Percentiles rank a stretch among this genome's conserved stretches.
These are phyloP conservation scores for Colletotrichum lindemuthianum DNA, from an alignment of 2,329 filamentous ascomycete species.

Conservation along the genomic window DNA sequence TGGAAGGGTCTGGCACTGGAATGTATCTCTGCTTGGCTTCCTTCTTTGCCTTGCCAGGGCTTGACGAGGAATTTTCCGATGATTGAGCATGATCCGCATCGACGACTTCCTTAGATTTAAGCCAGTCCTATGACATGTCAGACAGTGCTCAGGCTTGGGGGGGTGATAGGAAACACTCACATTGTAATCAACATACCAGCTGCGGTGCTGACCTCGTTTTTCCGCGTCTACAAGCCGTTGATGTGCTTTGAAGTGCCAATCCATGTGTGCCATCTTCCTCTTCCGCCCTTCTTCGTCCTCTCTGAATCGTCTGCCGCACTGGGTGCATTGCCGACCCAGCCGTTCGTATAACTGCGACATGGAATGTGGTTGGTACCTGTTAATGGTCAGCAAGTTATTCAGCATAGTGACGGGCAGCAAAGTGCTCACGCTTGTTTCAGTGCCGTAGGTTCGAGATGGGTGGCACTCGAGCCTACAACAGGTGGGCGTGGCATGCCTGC, in stretches of 20 bases:
- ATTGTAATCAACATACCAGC: slow-evolving; percentile 93
- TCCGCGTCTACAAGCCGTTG: slow-evolving; percentile 87
- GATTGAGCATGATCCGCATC: slow-evolving; percentile 39
- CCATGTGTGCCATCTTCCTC: slow-evolving; percentile 91
- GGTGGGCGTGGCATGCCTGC: slow-evolving; percentile 40
- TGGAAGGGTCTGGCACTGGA: slow-evolving; percentile 81
- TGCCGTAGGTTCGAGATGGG: slow-evolving; percentile 72
- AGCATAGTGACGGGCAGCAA: slow-evolving; percentile 11
- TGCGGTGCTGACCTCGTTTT: slow-evolving; percentile 87
- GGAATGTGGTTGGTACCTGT: slow-evolving; percentile 78
- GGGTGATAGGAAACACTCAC: slow-evolving; percentile 59
- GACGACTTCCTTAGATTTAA: slow-evolving; percentile 44
- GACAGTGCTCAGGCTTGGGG: slow-evolving; percentile 36
- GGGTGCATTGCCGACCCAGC: slow-evolving; percentile 86
- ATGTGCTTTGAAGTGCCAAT: slow-evolving; percentile 98
- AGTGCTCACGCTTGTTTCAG: slow-evolving; percentile 74
- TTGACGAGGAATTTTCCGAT: slow-evolving; percentile 27
- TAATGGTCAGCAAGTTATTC: slow-evolving; percentile 18
- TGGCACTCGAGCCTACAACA: slow-evolving; percentile 56
- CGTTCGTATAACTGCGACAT: slow-evolving; percentile 81
- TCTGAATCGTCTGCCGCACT: slow-evolving; percentile 89
- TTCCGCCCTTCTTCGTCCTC: slow-evolving; percentile 80
- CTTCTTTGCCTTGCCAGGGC: slow-evolving; percentile 45
- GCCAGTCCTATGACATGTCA: slow-evolving; percentile 30
- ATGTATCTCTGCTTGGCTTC: slow-evolving; percentile 73